These are phyloP conservation scores for Solanum clarkiae DNA, from an alignment of 257 asterid species.

Conservation along the genomic window DNA sequence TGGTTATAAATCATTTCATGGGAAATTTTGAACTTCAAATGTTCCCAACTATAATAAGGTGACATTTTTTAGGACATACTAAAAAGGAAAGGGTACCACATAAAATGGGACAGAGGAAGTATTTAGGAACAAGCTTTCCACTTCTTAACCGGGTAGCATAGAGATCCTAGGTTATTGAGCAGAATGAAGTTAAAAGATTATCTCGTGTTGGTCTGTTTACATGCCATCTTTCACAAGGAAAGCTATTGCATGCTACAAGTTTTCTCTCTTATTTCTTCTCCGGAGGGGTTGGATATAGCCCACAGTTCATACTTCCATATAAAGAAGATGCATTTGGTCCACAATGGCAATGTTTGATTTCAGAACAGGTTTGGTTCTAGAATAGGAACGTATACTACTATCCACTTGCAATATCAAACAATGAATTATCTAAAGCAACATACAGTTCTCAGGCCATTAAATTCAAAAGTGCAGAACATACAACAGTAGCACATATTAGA, in stretches of 20 bases:
- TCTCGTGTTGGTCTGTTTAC: neutral
- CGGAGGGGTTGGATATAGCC: neutral
- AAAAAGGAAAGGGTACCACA: no score
- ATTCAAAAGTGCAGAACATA: neutral
- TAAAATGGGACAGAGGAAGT: no score
- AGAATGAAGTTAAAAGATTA: neutral
- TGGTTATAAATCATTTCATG: no score
- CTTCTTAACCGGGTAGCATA: neutral
- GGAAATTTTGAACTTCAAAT: no score
- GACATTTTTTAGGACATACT: no score
- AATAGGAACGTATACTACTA: neutral
- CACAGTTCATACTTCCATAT: neutral
- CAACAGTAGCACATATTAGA: neutral
- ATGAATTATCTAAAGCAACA: neutral
- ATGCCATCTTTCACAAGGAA: neutral
- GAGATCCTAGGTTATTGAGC: neutral
- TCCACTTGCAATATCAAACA: neutral
- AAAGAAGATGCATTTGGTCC: neutral
- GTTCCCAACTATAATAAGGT: no score
- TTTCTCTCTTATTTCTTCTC: neutral
- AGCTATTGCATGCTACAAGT: neutral
- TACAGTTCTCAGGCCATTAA: neutral
- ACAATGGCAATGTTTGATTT: neutral
- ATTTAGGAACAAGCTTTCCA: neutral
- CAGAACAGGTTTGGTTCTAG: neutral